Conservation (phyloP, 371 early-diverging fungal genomes). For the Syncephalastrum racemosum region DNA sequence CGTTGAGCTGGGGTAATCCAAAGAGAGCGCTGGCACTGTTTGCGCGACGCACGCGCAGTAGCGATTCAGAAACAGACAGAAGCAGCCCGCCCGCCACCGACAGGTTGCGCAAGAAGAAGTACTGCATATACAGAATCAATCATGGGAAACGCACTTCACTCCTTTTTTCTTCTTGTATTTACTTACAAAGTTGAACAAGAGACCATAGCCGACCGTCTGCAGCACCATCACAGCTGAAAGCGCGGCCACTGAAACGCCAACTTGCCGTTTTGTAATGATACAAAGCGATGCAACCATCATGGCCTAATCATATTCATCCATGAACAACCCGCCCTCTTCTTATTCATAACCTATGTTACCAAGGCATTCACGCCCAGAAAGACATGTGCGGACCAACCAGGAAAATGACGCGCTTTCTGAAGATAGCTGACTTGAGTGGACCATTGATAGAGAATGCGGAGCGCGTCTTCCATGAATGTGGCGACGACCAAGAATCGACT, state of each 20-base stretch:
- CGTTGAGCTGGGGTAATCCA: constrained; percentile 79
- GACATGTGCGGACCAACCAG: constrained; percentile 5
- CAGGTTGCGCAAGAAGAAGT: constrained; percentile 85
- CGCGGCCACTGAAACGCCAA: constrained; percentile 74
- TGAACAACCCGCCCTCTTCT: background rate
- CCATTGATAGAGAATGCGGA: constrained; percentile 37
- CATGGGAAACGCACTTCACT: background rate
- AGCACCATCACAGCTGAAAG: constrained; percentile 70
- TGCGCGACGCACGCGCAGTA: constrained; percentile 36
- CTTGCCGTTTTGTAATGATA: constrained; percentile 73
- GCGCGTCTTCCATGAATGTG: constrained; percentile 41
- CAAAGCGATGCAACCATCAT: constrained; percentile 79
- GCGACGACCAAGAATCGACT: constrained; percentile 34
- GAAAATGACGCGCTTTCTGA: constrained; percentile 21
- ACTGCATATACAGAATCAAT: constrained; percentile 14
- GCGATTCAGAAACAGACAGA: constrained; percentile 78
- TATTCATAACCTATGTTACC: constrained; percentile 31
- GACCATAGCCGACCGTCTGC: constrained; percentile 88
- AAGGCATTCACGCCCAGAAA: constrained; percentile 61
- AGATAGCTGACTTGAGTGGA: constrained; percentile 25
- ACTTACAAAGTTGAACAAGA: constrained; percentile 76
- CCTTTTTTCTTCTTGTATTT: background rate
- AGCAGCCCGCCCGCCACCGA: constrained; percentile 89
- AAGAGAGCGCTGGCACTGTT: constrained; percentile 48
- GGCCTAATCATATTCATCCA: constrained; percentile 21